Evolutionary conservation across 2,329 filamentous ascomycete genomes (phyloP).

Genomic region (Macrophomina tecta): DNA sequence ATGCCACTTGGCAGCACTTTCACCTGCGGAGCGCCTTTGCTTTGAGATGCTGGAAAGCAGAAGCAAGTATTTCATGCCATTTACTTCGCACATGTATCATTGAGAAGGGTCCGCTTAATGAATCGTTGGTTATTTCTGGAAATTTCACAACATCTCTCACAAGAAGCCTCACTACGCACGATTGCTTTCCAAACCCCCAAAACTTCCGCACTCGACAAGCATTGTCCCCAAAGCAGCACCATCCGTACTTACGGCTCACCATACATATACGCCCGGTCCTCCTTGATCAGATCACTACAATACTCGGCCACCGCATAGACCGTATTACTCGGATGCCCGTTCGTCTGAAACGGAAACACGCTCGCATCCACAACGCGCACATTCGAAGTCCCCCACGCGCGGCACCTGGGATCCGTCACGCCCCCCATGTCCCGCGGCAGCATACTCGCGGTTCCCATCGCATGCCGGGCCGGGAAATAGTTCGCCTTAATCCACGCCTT

Average conservation of each 20-base stretch:
- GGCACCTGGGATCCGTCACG: slow-evolving; percentile 35
- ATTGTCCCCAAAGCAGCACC: too few relatives aligned
- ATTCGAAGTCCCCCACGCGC: slow-evolving; percentile 40
- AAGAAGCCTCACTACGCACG: too few relatives aligned
- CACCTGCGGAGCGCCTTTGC: not conserved
- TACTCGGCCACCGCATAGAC: slow-evolving; percentile 43
- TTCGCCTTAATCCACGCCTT: slow-evolving; percentile 30
- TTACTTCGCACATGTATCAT: too few relatives aligned
- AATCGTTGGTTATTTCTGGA: too few relatives aligned
- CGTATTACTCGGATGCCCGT: slow-evolving; percentile 37
- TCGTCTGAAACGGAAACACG: slow-evolving; percentile 40
- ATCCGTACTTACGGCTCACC: not conserved
- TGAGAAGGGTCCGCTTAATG: too few relatives aligned
- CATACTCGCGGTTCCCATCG: slow-evolving; percentile 41
- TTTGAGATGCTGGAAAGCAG: not conserved
- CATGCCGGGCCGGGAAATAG: slow-evolving; percentile 40
- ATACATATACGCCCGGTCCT: not conserved
- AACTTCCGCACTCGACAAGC: too few relatives aligned
- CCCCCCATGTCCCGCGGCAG: slow-evolving; percentile 40
- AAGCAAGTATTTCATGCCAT: too few relatives aligned
- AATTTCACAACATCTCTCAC: too few relatives aligned
- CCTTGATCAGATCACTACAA: slow-evolving; percentile 39
- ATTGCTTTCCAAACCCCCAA: too few relatives aligned
- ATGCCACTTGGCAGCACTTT: not conserved
- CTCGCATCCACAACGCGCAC: slow-evolving; percentile 40